These are phyloP conservation scores for Aspergillus japonicus DNA, from an alignment of 2,329 filamentous ascomycete genomes.

Conservation along the genomic window DNA sequence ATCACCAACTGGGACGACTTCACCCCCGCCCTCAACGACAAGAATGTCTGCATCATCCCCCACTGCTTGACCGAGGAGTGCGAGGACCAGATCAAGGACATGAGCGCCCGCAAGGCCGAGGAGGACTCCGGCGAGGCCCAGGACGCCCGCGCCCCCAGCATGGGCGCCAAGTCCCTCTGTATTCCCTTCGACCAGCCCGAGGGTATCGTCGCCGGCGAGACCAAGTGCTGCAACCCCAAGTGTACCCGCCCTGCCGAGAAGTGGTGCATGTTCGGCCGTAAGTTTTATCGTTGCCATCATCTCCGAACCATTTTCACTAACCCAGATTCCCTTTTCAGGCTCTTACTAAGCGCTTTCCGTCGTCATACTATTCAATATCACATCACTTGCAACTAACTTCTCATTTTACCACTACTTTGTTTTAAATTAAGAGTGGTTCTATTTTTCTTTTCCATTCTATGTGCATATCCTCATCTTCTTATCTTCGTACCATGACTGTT, in stretches of 20 bases:
- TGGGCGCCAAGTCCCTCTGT: conserved; percentile 74
- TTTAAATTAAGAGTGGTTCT: background rate
- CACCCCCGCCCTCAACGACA: conserved; percentile 81
- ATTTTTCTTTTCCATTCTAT: background rate
- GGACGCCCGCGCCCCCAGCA: conserved; percentile 70
- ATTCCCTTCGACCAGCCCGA: conserved; percentile 85
- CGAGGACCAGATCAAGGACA: conserved; percentile 92
- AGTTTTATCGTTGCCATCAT: conserved; percentile 17
- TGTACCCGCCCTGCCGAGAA: conserved; percentile 73
- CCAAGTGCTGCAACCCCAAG: conserved; percentile 88
- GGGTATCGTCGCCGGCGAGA: conserved; percentile 74
- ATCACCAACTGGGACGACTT: conserved; percentile 90
- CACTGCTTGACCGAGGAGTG: conserved; percentile 82
- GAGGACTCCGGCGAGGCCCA: conserved; percentile 64
- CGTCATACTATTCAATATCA: background rate
- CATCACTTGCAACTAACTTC: background rate
- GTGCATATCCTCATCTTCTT: background rate
- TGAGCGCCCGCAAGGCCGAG: conserved; percentile 71
- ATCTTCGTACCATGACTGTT: conserved; percentile 13
- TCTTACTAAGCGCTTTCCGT: conserved; percentile 27
- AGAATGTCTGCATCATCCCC: conserved; percentile 90
- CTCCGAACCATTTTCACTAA: background rate
- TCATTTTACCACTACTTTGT: background rate
- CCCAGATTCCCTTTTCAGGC: conserved; percentile 19
- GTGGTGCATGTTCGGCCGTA: conserved; percentile 91